phyloP scores from a whole-genome alignment of 2,329 filamentous ascomycete species.

The Colletotrichum phormii region DNA sequence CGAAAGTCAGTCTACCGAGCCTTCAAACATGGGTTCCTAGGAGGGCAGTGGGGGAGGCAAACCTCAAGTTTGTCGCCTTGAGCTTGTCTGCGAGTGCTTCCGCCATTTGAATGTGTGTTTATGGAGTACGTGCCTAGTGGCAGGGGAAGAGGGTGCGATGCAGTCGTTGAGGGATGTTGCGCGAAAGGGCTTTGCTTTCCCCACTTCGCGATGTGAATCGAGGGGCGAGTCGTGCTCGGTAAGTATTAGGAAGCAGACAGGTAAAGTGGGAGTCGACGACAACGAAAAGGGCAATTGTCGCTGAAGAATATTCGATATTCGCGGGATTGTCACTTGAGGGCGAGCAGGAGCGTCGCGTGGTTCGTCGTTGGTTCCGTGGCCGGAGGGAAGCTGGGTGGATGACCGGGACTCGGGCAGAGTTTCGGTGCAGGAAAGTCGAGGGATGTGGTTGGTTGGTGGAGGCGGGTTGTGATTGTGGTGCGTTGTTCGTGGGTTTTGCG shows the following conservation, averaged over 20 bases:
- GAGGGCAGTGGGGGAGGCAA: constrained; percentile 35
- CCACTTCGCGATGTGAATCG: constrained; percentile 32
- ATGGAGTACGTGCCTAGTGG: constrained; percentile 24
- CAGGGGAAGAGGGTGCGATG: constrained; percentile 3
- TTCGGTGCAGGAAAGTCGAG: not conserved
- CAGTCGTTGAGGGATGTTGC: constrained; percentile 23
- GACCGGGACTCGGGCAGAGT: constrained; percentile 21
- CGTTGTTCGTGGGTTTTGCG: constrained; percentile 11
- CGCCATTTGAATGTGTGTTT: constrained; percentile 47
- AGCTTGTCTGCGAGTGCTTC: constrained; percentile 60
- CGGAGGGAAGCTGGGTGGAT: not conserved
- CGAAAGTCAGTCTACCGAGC: constrained; percentile 48
- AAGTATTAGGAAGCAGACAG: constrained; percentile 1
- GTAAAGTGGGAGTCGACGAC: constrained; percentile 6
- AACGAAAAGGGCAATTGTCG: constrained; percentile 2
- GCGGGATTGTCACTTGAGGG: not conserved
- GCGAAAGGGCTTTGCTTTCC: constrained; percentile 35
- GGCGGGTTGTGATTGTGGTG: not conserved
- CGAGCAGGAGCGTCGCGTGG: constrained; percentile 7
- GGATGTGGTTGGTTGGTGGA: not conserved
- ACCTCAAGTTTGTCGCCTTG: constrained; percentile 56
- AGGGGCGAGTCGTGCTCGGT: constrained; percentile 30
- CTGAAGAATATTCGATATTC: not conserved
- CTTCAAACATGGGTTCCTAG: not conserved
- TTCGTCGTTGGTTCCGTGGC: constrained; percentile 23